phyloP scores from a whole-genome alignment of 1,284 basidiomycete genomes.

The Ganoderma resinaceum region DNA sequence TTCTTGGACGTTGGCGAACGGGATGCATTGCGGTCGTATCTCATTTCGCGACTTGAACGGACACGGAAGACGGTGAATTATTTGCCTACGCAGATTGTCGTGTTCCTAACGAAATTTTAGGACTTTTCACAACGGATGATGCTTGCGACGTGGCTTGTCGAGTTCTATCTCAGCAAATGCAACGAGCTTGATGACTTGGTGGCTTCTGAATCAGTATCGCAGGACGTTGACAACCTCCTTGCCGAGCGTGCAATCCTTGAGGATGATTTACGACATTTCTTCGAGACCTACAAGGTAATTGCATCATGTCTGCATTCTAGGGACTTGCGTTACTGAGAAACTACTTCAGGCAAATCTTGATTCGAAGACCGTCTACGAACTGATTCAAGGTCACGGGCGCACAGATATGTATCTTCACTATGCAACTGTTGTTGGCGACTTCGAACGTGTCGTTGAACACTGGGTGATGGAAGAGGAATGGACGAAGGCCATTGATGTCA shows the following conservation, averaged over 20 bases:
- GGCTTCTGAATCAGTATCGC: conserved; percentile 83
- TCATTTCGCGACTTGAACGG: conserved; percentile 88
- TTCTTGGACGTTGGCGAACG: conserved; percentile 92
- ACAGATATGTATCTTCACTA: conserved; percentile 94
- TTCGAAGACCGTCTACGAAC: conserved; percentile 85
- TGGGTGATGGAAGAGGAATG: conserved; percentile 94
- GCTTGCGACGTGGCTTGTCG: conserved; percentile 98
- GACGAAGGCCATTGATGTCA: conserved; percentile 87
- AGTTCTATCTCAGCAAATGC: conserved; percentile 96
- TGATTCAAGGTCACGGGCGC: conserved; percentile 93
- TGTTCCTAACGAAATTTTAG: conserved; percentile 46
- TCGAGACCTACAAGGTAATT: conserved; percentile 88
- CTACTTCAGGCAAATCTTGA: conserved; percentile 78
- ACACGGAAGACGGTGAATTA: conserved; percentile 75
- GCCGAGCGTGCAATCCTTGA: conserved; percentile 87
- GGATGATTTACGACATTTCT: conserved; percentile 92
- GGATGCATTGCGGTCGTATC: conserved; percentile 92
- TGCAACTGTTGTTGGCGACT: conserved; percentile 85
- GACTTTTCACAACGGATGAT: conserved; percentile 96
- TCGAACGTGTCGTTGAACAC: conserved; percentile 88
- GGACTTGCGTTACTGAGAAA: conserved; percentile 4
- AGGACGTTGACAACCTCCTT: conserved; percentile 87
- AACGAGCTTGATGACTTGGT: conserved; percentile 94
- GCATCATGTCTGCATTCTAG: neutral
- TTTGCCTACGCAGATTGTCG: neutral